Evolutionary conservation across 2,329 filamentous ascomycete genomes (phyloP), one percentile per base, ranked within the genome.

Genomic region (Pestalotiopsis sp.): DNA sequence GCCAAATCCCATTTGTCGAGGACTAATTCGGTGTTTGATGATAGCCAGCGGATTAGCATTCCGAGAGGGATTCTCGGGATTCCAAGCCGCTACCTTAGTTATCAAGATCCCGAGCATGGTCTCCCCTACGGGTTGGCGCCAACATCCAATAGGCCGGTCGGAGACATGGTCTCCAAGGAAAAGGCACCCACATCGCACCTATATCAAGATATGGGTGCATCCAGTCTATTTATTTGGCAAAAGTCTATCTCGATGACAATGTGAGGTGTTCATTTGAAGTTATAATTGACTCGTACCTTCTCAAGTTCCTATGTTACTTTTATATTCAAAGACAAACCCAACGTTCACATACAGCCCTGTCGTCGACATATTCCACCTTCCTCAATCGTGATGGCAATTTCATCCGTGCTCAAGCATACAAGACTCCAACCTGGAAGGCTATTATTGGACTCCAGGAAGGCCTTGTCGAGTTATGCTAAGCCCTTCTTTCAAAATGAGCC

Each of bases 401-500:
- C 20, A n/a, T 59, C 25, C 4, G 11, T 59, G 3, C 36, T 59
- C 13, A 59, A 59, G 27, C 57, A 23, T 17, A 17, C 57, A 36
- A 36, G 17, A 36, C 57, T 59, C 4, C 57, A 59, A 13, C 57
- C n/a, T 11, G 23, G 12, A 59, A 36, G 23, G 2, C 25, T 59
- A 17, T 27, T 9, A 2, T 27, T 36, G 23, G 17, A n/a, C n/a
- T 52, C 12, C 3, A 27, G 57, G 25, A 17, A 6, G 7, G 57
- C 57, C 57, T 59, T 59, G 57, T 59, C 57, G 25, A 59, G 57
- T 9, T 59, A 59, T 59, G 12, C 57, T 4, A 59, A 36, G 14
- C 57, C 57, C 3, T 59, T 59, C 27, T 59, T 59, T 17, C 57
- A 59, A 7, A 59, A 59, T 59, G 57, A 59, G 27, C 57, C 57